Evolutionary conservation across 176 grass and related monocot genomes (phyloP).

Genomic region (Bromus sterilis): DNA sequence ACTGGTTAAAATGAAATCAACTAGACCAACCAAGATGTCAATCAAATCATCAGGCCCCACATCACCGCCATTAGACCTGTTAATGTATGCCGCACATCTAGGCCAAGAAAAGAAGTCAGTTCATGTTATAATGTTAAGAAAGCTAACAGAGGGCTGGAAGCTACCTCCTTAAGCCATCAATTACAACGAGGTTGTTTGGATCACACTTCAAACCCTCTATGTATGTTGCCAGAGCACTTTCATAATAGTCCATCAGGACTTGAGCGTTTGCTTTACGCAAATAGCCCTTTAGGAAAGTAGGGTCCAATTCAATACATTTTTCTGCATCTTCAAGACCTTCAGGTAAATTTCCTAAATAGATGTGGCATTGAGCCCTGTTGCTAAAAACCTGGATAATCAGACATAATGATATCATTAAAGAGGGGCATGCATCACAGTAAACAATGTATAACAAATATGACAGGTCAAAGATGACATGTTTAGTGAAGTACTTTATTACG

Average conservation of each 20-base stretch:
- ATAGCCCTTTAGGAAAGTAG: slow-evolving; percentile 52
- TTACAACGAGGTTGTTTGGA: slow-evolving; percentile 41
- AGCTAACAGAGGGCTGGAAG: background rate
- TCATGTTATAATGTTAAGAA: slow-evolving; percentile 1
- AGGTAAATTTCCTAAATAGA: slow-evolving; percentile 34
- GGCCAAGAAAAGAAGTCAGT: background rate
- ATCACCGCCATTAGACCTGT: slow-evolving; percentile 13
- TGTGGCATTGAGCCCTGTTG: slow-evolving; percentile 52
- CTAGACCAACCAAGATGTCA: slow-evolving; percentile 21
- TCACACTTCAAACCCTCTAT: slow-evolving; percentile 58
- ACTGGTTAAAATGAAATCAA: background rate
- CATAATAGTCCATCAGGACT: slow-evolving; percentile 38
- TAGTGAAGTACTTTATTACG: background rate
- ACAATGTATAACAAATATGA: background rate
- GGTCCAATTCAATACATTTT: slow-evolving; percentile 53
- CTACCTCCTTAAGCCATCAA: slow-evolving; percentile 52
- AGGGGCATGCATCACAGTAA: background rate
- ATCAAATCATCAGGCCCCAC: slow-evolving; percentile 3
- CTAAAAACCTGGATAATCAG: slow-evolving; percentile 34
- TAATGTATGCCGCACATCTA: slow-evolving; percentile 40
- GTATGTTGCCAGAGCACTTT: slow-evolving; percentile 43
- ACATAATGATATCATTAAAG: background rate
- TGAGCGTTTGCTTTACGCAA: slow-evolving; percentile 38
- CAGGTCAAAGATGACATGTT: background rate
- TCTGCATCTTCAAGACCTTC: slow-evolving; percentile 52